Percentiles rank a stretch among this genome's conserved stretches.
Conservation (phyloP, 2,329 filamentous ascomycete species). For the Epichloe aotearoae region DNA sequence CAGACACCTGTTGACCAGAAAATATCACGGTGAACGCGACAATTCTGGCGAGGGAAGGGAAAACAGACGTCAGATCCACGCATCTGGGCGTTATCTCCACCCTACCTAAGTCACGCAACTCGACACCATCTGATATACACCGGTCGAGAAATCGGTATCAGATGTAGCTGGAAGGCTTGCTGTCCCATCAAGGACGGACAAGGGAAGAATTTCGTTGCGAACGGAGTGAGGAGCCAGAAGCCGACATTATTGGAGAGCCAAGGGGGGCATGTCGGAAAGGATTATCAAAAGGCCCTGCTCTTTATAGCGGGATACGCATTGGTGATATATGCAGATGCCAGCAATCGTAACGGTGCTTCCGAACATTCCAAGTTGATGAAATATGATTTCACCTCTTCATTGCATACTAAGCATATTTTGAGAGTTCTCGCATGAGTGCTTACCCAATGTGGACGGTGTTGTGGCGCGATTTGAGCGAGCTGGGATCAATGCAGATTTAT, state of each 20-base stretch:
- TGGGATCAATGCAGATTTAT: no score
- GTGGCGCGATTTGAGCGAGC: no score
- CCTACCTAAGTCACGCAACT: no score
- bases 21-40: neutral
- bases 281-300: neutral
- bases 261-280: neutral
- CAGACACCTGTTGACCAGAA: neutral
- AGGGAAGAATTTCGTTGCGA: neutral
- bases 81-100: no score
- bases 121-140: no score
- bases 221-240: neutral
- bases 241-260: neutral
- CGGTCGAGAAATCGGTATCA: neutral
- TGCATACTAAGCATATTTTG: neutral
- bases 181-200: neutral
- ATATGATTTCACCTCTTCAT: neutral
- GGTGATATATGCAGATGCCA: conserved; percentile 2
- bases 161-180: neutral
- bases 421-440: no score
- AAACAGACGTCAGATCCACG: neutral
- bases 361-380: neutral
- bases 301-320: neutral
- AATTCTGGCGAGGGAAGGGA: neutral
- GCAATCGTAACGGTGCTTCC: neutral
- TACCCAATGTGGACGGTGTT: no score